Base-by-base conservation (phyloP, 306 rosid genomes). In the Hippophae tibetana region DNA sequence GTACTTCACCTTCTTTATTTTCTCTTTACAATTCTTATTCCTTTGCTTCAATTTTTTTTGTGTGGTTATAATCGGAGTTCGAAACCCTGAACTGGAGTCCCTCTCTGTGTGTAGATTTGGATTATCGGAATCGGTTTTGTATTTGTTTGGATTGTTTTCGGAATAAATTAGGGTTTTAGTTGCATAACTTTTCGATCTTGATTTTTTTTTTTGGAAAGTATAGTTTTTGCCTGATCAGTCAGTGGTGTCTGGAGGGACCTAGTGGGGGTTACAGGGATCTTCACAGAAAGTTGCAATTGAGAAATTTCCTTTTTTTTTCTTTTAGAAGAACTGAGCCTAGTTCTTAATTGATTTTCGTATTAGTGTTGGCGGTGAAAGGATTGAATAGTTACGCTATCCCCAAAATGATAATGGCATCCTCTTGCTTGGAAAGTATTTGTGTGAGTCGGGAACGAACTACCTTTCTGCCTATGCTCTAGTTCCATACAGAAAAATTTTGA, bases 1-100 rank as follows among this genome's bases (percentile, higher is more conserved):
- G 38, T 31, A 31, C 38, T 31, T 31, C 3, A 31, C 3, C 5
- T 2, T 31, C 38, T 31, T 31, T 31, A 31, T 31, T 31, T 31
- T 31, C 3, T 31, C 38, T 31, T 31, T 31, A 31, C 38, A 31
- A 31, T 31, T 31, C 38, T 31, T 31, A 31, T 0, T 31, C 38
- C 38, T 31, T 31, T 31, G 38, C 38, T 31, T 31, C 38, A 31
- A 31, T 31, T 72, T 43, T 52, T 55, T 7, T 13, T 7, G 56
- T 25, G 55, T 9, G 23, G 50, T 71, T 38, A 50, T 27, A 58
- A 41, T 54, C 54, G 45, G 11, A 9, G 57, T 2, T 12, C 68
- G 61, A 63, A 78, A 68, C 84, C 83, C 64, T 79, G 56, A 38
- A 12, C 57, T 42, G 38, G 18, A 66, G 41, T 8, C 26, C 43